phyloP scores from a whole-genome alignment of 768 basidiomycete species.

The Hirschioporus abietinus region DNA sequence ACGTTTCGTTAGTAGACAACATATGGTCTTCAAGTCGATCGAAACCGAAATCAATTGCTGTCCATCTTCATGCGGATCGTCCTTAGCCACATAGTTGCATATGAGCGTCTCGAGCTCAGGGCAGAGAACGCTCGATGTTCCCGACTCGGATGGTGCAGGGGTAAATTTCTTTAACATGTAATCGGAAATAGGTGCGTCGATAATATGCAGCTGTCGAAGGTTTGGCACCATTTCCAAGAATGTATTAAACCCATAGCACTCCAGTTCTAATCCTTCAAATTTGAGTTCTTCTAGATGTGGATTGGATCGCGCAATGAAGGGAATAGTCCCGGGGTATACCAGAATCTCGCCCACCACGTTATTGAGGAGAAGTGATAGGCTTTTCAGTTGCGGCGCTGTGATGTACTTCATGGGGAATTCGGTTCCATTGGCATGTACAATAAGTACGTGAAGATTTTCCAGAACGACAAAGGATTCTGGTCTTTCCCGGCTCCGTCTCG shows the following conservation, averaged over 20 bases:
- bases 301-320: not conserved
- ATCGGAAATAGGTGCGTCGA: no score
- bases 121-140: no score
- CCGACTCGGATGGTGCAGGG: no score
- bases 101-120: no score
- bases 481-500: not conserved
- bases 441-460: not conserved
- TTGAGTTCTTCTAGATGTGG: not conserved
- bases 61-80: no score
- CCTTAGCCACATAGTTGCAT: no score
- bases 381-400: not conserved
- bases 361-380: not conserved
- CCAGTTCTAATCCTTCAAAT: not conserved
- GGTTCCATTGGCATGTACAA: not conserved
- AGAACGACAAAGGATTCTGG: not conserved
- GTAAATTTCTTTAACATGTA: no score
- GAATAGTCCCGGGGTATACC: not conserved
- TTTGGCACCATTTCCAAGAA: not conserved
- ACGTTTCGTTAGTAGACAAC: no score
- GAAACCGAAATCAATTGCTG: no score
- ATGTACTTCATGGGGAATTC: not conserved
- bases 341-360: not conserved
- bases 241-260: not conserved
- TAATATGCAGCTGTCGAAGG: no score
- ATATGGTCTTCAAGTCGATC: no score